Evolutionary conservation across 768 basidiomycete species (phyloP), one percentile per base, ranked within the genome.

Genomic region (Calocybe gangraenosa): DNA sequence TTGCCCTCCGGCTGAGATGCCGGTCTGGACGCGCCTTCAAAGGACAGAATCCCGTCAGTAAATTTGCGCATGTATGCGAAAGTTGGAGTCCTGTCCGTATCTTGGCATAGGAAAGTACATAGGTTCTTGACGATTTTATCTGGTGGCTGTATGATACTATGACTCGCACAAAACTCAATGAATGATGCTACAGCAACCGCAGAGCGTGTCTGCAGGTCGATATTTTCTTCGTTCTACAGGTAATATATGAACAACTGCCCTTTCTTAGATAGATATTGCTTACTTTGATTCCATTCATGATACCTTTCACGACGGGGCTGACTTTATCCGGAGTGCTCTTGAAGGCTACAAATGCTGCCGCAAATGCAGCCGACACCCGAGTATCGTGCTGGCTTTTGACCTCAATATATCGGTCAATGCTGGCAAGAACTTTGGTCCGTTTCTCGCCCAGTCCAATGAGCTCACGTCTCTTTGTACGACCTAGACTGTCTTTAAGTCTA

Each of bases 281-380:
- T 42, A 91, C 94, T 81, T 96, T 98, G 71, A 98, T 85, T 18
- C 93, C 91, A 46, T 92, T 95, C 88, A 97, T 98, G 45, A 98
- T 84, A 18, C 90, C 92, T 62, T 94, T 93, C 35, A 99, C 92
- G 38, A 99, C 82, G 0, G 96, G 94, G 55, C 91, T 95, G 50
- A 98, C 84, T 67, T 96, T 97, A 49, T 92, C 82, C 0, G 96
- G 95, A 9, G 91, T 82, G 25, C 81, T 81, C 59, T 79, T 76
- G 52, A 97, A 81, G 7, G 92, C 86, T 10, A 99, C 85, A 52
- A 93, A 86, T 0, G 94, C 92, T 1, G 90, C 86, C 7, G 94
- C 92, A 56, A 96, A 87, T 0, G 92, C 82, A 6, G 96, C 91
- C 1, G 82, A 84, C 15, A 97, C 85, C 33, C 92, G 87, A 17